A percentile compares a stretch with the other conserved stretches of the same genome.
Conservation (phyloP, 345 rosid genomes). For the Acer yangbiense region DNA sequence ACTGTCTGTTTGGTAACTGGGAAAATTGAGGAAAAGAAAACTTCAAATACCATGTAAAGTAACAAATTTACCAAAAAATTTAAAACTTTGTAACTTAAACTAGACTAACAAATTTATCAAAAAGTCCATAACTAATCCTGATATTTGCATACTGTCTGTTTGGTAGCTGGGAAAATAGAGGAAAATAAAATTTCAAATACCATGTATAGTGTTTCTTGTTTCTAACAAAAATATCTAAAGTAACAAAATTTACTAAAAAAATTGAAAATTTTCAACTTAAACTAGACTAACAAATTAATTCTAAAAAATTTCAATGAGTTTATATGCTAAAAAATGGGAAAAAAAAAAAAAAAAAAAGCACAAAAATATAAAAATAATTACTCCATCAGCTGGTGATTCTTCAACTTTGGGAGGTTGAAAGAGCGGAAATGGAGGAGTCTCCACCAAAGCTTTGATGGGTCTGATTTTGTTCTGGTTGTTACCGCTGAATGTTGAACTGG, state of each 20-base stretch:
- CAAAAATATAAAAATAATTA: background rate
- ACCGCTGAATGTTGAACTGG: conserved; percentile 34
- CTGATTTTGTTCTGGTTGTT: conserved; percentile 29
- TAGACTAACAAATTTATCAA: background rate
- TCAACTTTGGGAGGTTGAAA: conserved; percentile 52
- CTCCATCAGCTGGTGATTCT: conserved; percentile 53
- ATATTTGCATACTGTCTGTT: background rate
- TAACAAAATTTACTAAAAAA: too few relatives aligned
- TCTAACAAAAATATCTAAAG: background rate
- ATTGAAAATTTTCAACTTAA: background rate
- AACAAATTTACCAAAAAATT: background rate
- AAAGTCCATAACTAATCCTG: background rate
- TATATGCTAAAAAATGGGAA: too few relatives aligned
- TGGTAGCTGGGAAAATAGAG: background rate
- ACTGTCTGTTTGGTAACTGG: background rate
- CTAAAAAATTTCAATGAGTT: too few relatives aligned
- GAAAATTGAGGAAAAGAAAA: background rate
- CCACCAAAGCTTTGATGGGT: conserved; percentile 59
- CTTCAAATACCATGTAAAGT: background rate
- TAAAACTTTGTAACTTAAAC: background rate
- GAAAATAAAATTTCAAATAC: background rate
- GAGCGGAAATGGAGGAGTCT: conserved; percentile 65
- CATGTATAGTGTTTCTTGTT: background rate
- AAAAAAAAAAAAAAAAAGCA: background rate
- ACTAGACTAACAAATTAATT: background rate